Percentiles rank a stretch among this genome's conserved stretches.
These are phyloP conservation scores for Thelonectria rubi DNA, from an alignment of 2,329 filamentous ascomycete species.

Conservation along the genomic window DNA sequence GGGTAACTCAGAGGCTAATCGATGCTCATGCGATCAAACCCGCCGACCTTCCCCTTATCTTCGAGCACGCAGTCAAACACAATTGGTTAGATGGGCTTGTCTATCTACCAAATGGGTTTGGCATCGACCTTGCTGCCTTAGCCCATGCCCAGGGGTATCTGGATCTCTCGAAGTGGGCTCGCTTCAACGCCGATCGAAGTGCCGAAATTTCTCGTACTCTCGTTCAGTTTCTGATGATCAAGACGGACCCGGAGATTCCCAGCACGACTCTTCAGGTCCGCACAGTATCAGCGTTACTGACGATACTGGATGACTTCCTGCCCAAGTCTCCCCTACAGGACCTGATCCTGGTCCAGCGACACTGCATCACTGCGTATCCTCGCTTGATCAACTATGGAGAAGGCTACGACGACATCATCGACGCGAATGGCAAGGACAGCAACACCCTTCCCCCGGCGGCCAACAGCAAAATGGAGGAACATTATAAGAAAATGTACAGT, in stretches of 20 bases:
- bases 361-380: constrained; percentile 92
- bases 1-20: constrained; percentile 83
- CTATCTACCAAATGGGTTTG: constrained; percentile 82
- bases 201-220: constrained; percentile 76
- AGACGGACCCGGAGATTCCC: constrained; percentile 81
- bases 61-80: constrained; percentile 77
- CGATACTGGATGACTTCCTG: constrained; percentile 78
- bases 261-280: constrained; percentile 84
- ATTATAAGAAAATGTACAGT: constrained; percentile 98
- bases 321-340: constrained; percentile 69
- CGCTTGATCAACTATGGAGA: constrained; percentile 96
- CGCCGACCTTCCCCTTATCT: constrained; percentile 54
- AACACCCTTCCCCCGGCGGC: constrained; percentile 82
- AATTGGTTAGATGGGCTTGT: constrained; percentile 86
- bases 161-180: constrained; percentile 83
- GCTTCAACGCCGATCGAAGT: constrained; percentile 72
- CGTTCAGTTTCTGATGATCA: constrained; percentile 83
- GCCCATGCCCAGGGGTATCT: constrained; percentile 84
- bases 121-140: constrained; percentile 84
- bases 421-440: constrained; percentile 81
- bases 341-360: constrained; percentile 82
- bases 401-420: constrained; percentile 90
- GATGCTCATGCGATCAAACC: constrained; percentile 82
- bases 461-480: constrained; percentile 93
- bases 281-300: constrained; percentile 82